Percentiles rank a stretch among this genome's conserved stretches.
Conservation (phyloP, 108 stramenopile species). For the Nitzschia sp. region DNA sequence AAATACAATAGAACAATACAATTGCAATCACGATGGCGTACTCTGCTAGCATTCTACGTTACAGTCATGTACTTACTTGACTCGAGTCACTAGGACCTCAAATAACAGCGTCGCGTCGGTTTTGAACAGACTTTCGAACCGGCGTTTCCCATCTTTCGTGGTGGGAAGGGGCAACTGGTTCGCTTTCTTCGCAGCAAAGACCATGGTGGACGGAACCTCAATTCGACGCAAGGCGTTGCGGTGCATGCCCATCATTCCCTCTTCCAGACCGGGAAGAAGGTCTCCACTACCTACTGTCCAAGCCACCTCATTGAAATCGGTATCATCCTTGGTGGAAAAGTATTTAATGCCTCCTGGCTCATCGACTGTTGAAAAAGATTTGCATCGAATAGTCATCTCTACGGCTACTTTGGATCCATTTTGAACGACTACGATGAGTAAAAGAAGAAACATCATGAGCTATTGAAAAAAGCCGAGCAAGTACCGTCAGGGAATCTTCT, state of each 20-base stretch:
- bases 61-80: constrained; percentile 46
- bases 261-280: constrained; percentile 61
- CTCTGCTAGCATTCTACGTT: too few relatives aligned
- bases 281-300: constrained; percentile 66
- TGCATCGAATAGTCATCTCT: constrained; percentile 79
- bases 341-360: constrained; percentile 80
- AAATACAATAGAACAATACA: background rate
- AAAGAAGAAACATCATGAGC: background rate
- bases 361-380: constrained; percentile 63
- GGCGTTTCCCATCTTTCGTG: constrained; percentile 70
- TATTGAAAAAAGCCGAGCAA: too few relatives aligned
- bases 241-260: constrained; percentile 70
- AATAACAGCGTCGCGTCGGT: constrained; percentile 77
- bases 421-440: constrained; percentile 25
- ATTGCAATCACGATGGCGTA: background rate
- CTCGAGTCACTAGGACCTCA: constrained; percentile 70
- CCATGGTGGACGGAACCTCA: constrained; percentile 64
- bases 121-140: constrained; percentile 67
- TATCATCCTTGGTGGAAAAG: constrained; percentile 63
- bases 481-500: too few relatives aligned
- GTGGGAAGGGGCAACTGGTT: constrained; percentile 58
- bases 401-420: constrained; percentile 68
- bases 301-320: constrained; percentile 77
- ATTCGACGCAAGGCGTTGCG: constrained; percentile 50
- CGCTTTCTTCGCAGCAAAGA: constrained; percentile 60